A percentile compares a stretch with the other conserved stretches of the same genome.
Conservation (phyloP, 2,329 filamentous ascomycete species). For the Trichoderma sp. region DNA sequence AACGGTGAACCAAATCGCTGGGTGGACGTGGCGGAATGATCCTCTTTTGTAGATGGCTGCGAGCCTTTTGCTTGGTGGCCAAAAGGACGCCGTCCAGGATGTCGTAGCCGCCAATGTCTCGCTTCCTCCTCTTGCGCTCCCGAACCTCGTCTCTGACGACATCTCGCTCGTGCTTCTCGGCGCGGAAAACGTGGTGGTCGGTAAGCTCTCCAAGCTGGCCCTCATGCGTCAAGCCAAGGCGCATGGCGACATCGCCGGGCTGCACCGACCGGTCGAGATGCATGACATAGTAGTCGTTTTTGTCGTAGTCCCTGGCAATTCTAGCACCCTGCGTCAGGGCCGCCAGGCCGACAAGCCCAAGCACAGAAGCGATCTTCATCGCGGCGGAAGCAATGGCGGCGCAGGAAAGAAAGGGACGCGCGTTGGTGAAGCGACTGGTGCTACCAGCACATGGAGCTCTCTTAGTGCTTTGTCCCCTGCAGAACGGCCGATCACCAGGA, state of each 20-base stretch:
- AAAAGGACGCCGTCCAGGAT: slow-evolving; percentile 72
- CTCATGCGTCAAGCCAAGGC: slow-evolving; percentile 75
- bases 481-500: background rate
- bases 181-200: slow-evolving; percentile 81
- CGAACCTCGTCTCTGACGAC: slow-evolving; percentile 53
- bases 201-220: slow-evolving; percentile 74
- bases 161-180: slow-evolving; percentile 60
- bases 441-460: slow-evolving; percentile 15
- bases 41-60: slow-evolving; percentile 53
- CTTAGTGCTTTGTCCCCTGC: background rate
- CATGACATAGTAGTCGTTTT: slow-evolving; percentile 89
- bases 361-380: slow-evolving; percentile 52
- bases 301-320: slow-evolving; percentile 66
- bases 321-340: slow-evolving; percentile 47
- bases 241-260: slow-evolving; percentile 66
- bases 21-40: slow-evolving; percentile 41
- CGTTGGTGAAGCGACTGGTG: slow-evolving; percentile 2
- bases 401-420: slow-evolving; percentile 14
- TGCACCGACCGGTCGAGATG: slow-evolving; percentile 67
- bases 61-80: slow-evolving; percentile 67
- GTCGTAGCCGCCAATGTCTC: slow-evolving; percentile 50
- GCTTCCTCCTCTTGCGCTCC: slow-evolving; percentile 59
- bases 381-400: slow-evolving; percentile 14
- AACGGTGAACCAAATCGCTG: slow-evolving; percentile 26
- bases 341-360: slow-evolving; percentile 53